Percentiles rank a stretch among this genome's conserved stretches.
phyloP scores from a whole-genome alignment of 2,329 filamentous ascomycete species.

The Penicillium sp. region DNA sequence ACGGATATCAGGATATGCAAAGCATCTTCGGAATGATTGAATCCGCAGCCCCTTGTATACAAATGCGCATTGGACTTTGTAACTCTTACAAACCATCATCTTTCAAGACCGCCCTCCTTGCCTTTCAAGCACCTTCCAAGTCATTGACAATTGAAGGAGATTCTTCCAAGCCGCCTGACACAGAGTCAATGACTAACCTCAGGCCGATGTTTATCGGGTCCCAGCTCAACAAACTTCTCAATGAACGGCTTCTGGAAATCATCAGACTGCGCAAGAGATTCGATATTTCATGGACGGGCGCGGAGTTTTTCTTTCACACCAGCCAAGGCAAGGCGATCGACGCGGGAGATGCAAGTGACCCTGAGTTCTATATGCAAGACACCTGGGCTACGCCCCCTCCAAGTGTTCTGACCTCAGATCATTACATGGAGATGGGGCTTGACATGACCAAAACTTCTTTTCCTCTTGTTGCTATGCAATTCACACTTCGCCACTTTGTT shows the following conservation, averaged over 20 bases:
- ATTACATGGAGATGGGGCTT: slow-evolving; percentile 39
- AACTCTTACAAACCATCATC: slow-evolving; percentile 73
- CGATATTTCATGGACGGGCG: slow-evolving; percentile 66
- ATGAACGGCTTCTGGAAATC: slow-evolving; percentile 63
- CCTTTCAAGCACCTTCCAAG: slow-evolving; percentile 44
- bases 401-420: slow-evolving; percentile 51
- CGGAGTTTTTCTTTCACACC: slow-evolving; percentile 60
- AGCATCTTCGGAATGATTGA: slow-evolving; percentile 49
- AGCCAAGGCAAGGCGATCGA: slow-evolving; percentile 38
- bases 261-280: slow-evolving; percentile 59
- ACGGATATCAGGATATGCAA: slow-evolving; percentile 63
- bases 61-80: slow-evolving; percentile 70
- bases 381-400: slow-evolving; percentile 33
- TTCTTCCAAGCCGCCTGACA: background rate
- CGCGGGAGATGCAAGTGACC: slow-evolving; percentile 7
- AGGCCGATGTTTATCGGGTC: slow-evolving; percentile 68
- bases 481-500: slow-evolving; percentile 72
- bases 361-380: slow-evolving; percentile 25
- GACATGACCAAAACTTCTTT: slow-evolving; percentile 48
- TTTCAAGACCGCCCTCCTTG: slow-evolving; percentile 52
- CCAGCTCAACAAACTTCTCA: slow-evolving; percentile 69
- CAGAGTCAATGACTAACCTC: slow-evolving; percentile 14
- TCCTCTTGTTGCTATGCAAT: slow-evolving; percentile 68
- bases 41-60: slow-evolving; percentile 40
- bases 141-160: background rate